Evolutionary conservation across 306 rosid species (phyloP), one percentile per base, ranked within the genome.

Genomic region (Purshia tridentata): DNA sequence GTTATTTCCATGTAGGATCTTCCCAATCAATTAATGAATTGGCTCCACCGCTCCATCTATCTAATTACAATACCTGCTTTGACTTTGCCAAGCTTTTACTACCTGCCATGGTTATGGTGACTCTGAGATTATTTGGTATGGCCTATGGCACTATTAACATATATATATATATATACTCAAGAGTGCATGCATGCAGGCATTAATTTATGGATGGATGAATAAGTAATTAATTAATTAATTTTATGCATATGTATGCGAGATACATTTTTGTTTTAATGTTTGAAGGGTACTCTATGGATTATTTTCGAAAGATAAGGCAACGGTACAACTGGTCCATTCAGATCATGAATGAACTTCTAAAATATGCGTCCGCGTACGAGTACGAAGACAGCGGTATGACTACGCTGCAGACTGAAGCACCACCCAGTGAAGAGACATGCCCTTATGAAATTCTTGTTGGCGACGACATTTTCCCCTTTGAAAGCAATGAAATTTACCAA

Each of bases 251-350:
- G n/a, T n/a, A n/a, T n/a, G n/a, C n/a, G n/a, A n/a, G n/a, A n/a
- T n/a, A n/a, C n/a, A n/a, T n/a, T n/a, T n/a, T n/a, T n/a, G n/a
- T n/a, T n/a, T n/a, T n/a, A 13, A 56, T 42, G 5, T 37, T 18
- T 40, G 15, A 74, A 74, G 81, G 76, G 19, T n/a, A n/a, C n/a
- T 35, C 44, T 6, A 6, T 3, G 54, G 60, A n/a, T n/a, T n/a
- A 12, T 7, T 46, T 77, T 22, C 22, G 4, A 12, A 71, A 67
- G 69, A 77, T 77, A 53, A 70, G 18, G 51, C 64, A 9, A 73
- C 68, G 49, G 40, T 89, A 87, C 58, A 40, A 6, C 37, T 84
- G 88, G 89, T 71, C 89, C 22, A 13, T 41, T 70, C 83, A 84
- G 55, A 74, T 90, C 16, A 67, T 90, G 92, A n/a, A 78, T 3